Conservation (phyloP, 129 eudicot genomes). For the Flaveria robusta region DNA sequence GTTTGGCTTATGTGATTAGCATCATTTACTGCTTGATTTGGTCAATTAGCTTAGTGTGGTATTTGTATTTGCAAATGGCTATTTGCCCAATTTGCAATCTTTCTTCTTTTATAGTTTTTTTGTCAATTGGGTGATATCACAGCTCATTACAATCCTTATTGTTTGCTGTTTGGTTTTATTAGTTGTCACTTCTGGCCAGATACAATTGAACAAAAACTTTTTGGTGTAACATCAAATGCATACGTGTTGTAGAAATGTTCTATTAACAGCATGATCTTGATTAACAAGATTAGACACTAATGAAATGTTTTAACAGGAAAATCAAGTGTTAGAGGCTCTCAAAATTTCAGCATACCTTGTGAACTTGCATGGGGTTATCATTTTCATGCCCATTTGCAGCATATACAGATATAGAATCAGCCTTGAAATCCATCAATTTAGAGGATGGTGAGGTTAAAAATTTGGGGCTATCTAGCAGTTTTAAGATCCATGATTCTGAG, state of each 20-base stretch:
- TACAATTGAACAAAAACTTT: conserved; percentile 4
- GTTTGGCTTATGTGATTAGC: not conserved
- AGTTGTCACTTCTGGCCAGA: conserved; percentile 34
- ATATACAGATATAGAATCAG: conserved; percentile 51
- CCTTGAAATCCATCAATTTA: conserved; percentile 47
- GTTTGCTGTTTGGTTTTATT: conserved; percentile 36
- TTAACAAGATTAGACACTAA: conserved; percentile 23
- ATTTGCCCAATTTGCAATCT: not conserved
- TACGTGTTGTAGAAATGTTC: not conserved
- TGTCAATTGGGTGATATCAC: conserved; percentile 29
- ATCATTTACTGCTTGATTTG: too few relatives aligned
- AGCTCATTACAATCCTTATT: conserved; percentile 37
- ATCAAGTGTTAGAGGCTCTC: conserved; percentile 17
- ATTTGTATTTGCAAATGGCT: not conserved
- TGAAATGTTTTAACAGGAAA: conserved; percentile 42
- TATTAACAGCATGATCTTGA: conserved; percentile 3
- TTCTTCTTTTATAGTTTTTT: conserved; percentile 18
- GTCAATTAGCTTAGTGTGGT: too few relatives aligned
- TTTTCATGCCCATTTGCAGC: conserved; percentile 76
- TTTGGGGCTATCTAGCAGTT: conserved; percentile 53
- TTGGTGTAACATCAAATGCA: not conserved
- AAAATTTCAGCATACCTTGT: conserved; percentile 6
- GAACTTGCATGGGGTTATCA: conserved; percentile 79
- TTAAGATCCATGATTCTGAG: conserved; percentile 49
- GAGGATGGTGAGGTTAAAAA: conserved; percentile 46